Evolutionary conservation across 495 filamentous ascomycete genomes (phyloP).

Genomic region (Aspergillus haitiensis): DNA sequence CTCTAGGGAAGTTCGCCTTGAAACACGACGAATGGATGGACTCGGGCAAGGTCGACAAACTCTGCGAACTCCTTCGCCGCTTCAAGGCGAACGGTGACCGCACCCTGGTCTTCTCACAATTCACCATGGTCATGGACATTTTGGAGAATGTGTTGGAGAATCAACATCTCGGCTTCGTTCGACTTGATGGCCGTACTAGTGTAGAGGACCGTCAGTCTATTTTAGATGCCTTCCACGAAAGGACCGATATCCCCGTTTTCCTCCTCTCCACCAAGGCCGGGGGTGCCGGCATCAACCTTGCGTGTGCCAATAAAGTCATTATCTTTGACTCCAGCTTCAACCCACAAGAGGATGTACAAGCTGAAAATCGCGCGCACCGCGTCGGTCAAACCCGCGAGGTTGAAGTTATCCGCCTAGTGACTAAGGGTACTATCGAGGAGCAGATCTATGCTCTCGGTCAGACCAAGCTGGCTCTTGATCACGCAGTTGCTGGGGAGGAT

Average conservation of each 20-base stretch:
- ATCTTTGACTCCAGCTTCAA: slow-evolving; percentile 97
- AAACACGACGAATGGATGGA: slow-evolving; percentile 83
- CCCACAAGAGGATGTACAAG: slow-evolving; percentile 93
- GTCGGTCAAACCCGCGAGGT: slow-evolving; percentile 89
- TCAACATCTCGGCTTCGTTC: slow-evolving; percentile 69
- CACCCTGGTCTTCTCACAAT: slow-evolving; percentile 86
- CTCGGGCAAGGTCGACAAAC: slow-evolving; percentile 81
- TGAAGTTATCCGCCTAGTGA: slow-evolving; percentile 81
- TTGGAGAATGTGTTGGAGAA: slow-evolving; percentile 78
- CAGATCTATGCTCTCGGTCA: slow-evolving; percentile 86
- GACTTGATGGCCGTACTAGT: slow-evolving; percentile 81
- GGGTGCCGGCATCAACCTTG: slow-evolving; percentile 92
- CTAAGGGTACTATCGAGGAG: slow-evolving; percentile 83
- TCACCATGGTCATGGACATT: slow-evolving; percentile 87
- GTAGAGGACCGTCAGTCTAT: slow-evolving; percentile 84
- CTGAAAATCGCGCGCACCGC: slow-evolving; percentile 93
- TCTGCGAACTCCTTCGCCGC: slow-evolving; percentile 66
- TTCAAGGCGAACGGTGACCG: slow-evolving; percentile 85
- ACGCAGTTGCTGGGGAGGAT: slow-evolving; percentile 70
- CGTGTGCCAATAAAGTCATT: slow-evolving; percentile 93
- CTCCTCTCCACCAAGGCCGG: slow-evolving; percentile 90
- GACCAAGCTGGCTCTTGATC: slow-evolving; percentile 89
- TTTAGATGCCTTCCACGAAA: slow-evolving; percentile 73
- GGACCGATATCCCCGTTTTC: slow-evolving; percentile 81
- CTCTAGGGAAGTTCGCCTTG: slow-evolving; percentile 68